Base-by-base conservation (phyloP, 495 filamentous ascomycete species). In the Penicillium lividum region DNA sequence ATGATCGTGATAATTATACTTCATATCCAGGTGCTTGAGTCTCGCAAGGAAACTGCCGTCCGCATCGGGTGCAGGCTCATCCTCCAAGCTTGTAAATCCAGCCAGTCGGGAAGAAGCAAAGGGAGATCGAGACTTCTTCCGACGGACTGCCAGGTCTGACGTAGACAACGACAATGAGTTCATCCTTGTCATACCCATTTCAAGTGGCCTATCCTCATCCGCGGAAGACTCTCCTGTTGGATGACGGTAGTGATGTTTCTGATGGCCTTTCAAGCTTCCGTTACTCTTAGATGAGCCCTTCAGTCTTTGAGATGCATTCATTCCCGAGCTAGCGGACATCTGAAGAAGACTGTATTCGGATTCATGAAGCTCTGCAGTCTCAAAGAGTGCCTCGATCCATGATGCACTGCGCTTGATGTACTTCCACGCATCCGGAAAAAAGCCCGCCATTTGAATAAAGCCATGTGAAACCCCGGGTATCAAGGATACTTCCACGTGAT, bases 401-500 rank as follows among this genome's bases (percentile, higher is more conserved):
- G 76, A 66, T 0, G 83, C 85, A 60, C 88, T 89, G 9, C 85
- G 83, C 34, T 84, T 80, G 61, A 97, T 89, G 62, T 93, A 83
- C 58, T 86, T 85, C 86, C 89, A 92, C 6, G 87, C 92, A 25
- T 94, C 91, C 0, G 92, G 92, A 62, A 93, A 98, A 7, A 96
- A 75, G 4, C 82, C 76, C 0, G 88, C 90, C 73, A 98, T 96
- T 67, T 97, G 92, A 61, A 97, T 67, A 69, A 98, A 98, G 0
- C 94, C 94, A 65, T 98, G 94, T 9, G 84, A 89, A 31, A 96
- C 87, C 0, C 92, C 92, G 0, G 93, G 94, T 4, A 98, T 85
- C 33, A 98, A 73, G 2, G 81, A 82, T 3, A 97, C 87, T 65
- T 97, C 90, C 0, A 95, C 89, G 49, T 87, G 82, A 50, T 90